Conservation (phyloP, 257 asterid species). For the Fraxinus quadrangulata region DNA sequence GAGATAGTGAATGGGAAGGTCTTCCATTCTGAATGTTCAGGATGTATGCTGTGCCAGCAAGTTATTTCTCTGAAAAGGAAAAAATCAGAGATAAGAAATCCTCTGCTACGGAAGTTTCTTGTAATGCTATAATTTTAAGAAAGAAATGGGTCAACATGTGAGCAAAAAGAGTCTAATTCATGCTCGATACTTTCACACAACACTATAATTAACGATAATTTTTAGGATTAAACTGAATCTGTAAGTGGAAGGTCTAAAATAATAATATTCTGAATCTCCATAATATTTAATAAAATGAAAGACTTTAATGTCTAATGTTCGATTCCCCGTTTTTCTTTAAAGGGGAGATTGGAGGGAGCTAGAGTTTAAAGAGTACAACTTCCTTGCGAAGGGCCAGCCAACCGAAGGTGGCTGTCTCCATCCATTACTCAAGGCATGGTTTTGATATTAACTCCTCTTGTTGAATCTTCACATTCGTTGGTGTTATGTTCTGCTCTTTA, state of each 20-base stretch:
- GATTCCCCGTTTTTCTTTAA: conserved; percentile 27
- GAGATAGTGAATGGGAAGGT: not conserved
- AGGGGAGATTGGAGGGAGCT: conserved; percentile 96
- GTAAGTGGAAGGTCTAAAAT: not conserved
- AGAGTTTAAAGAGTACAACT: conserved; percentile 92
- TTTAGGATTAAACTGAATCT: not conserved
- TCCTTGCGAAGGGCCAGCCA: conserved; percentile 94
- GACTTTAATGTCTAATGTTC: not conserved
- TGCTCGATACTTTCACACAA: not conserved
- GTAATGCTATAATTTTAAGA: not conserved
- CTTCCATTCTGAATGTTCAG: not conserved
- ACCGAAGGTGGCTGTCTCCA: conserved; percentile 95
- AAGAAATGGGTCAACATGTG: not conserved
- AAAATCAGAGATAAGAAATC: no score
- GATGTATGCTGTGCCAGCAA: not conserved
- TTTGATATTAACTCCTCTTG: not conserved
- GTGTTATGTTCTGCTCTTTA: not conserved
- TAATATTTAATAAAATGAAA: not conserved
- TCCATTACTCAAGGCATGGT: conserved; percentile 85
- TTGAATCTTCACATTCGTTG: conserved; percentile 17
- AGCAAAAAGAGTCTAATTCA: not conserved
- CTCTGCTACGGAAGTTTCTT: not conserved
- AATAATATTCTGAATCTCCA: not conserved
- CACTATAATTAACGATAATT: not conserved
- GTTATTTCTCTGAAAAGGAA: not conserved